A percentile compares a stretch with the other conserved stretches of the same genome.
Conservation (phyloP, 345 rosid genomes). For the Arabidopsis thaliana region DNA sequence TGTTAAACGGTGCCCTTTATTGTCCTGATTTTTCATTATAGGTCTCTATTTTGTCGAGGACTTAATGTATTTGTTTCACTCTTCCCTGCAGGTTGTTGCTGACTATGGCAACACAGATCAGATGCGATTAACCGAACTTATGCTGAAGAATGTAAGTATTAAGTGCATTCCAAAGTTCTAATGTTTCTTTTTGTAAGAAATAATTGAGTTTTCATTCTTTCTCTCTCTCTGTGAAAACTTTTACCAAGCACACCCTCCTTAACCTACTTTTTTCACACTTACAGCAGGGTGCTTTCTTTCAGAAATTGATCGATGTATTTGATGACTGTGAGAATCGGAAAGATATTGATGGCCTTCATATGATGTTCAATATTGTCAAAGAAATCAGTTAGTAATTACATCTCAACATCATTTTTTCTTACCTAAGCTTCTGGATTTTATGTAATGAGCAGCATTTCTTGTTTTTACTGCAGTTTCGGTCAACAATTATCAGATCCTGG, state of each 20-base stretch:
- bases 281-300: conserved; percentile 79
- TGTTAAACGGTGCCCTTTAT: background rate
- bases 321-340: conserved; percentile 72
- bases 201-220: conserved; percentile 1
- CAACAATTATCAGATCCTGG: conserved; percentile 78
- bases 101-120: conserved; percentile 79
- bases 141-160: conserved; percentile 78
- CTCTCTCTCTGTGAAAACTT: conserved; percentile 1
- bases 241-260: conserved; percentile 8
- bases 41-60: background rate
- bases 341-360: conserved; percentile 68
- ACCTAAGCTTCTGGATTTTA: conserved; percentile 20
- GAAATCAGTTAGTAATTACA: conserved; percentile 70
- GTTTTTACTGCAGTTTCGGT: conserved; percentile 68
- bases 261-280: conserved; percentile 37
- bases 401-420: conserved; percentile 27
- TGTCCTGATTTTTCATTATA: conserved; percentile 3
- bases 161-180: conserved; percentile 19
- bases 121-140: conserved; percentile 64
- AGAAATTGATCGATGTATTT: conserved; percentile 74
- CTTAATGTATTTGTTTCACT: conserved; percentile 21
- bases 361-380: conserved; percentile 82
- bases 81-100: conserved; percentile 55
- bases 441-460: conserved; percentile 32
- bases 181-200: conserved; percentile 19